These are phyloP conservation scores for Hypoxylon trugodes DNA, from an alignment of 495 filamentous ascomycete genomes.

Conservation along the genomic window DNA sequence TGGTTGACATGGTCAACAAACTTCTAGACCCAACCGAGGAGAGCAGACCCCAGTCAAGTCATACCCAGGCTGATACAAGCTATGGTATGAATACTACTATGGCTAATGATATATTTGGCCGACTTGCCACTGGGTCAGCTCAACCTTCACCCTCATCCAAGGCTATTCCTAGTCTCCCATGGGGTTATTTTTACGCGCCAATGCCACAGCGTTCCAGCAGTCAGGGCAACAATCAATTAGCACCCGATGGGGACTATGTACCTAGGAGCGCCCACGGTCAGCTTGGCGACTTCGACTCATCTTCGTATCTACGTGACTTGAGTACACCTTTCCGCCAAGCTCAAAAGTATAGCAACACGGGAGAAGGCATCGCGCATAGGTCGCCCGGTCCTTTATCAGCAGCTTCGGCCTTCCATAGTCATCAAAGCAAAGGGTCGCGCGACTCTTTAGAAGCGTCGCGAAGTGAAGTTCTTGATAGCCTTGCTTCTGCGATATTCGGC, in stretches of 20 bases:
- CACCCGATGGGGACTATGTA: conserved; percentile 27
- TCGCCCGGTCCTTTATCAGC: neutral
- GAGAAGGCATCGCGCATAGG: neutral
- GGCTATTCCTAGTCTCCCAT: conserved; percentile 52
- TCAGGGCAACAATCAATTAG: conserved; percentile 31
- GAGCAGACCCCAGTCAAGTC: conserved; percentile 34
- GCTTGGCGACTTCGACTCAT: conserved; percentile 26
- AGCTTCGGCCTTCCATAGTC: neutral
- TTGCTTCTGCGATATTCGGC: conserved; percentile 35
- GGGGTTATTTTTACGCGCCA: conserved; percentile 54
- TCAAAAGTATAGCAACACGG: neutral
- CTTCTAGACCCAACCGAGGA: conserved; percentile 50
- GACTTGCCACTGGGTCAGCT: conserved; percentile 24
- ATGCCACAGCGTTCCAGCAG: conserved; percentile 38
- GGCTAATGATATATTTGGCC: conserved; percentile 48
- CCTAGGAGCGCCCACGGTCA: conserved; percentile 38
- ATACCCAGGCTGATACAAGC: conserved; percentile 41
- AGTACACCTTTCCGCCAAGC: neutral
- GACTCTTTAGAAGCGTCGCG: conserved; percentile 38
- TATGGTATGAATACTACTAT: conserved; percentile 54
- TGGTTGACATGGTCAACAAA: conserved; percentile 53
- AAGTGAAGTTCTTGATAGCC: conserved; percentile 37
- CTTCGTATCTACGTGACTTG: conserved; percentile 36
- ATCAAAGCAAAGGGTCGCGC: conserved; percentile 11
- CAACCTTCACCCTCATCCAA: conserved; percentile 51